Evolutionary conservation across 805 yeast species (phyloP), one percentile per base, ranked within the genome.

Genomic region (Barnettozyma californica): DNA sequence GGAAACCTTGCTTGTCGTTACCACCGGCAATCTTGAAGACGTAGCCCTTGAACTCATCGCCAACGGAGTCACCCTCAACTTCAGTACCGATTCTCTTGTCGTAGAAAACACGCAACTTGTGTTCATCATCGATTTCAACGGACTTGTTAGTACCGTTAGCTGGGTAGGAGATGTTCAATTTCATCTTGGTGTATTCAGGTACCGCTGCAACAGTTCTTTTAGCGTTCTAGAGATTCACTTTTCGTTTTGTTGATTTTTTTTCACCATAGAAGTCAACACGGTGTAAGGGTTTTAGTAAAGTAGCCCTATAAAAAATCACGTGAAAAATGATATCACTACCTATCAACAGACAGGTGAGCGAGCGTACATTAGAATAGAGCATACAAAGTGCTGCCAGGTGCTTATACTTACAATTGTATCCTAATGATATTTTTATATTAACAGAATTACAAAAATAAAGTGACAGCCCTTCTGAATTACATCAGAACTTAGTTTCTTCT

Each of bases 1-100:
- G 98, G 97, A 94, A 94, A 81, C 99, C 99, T 83, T 94, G 99
- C 81, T 94, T 94, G 82, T 94, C 99, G 87, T 94, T 94, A 85
- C 99, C 99, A 74, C 99, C 99, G 68, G 97, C 78, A 76, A 94
- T 91, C 83, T 86, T 95, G 87, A 94, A 91, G 72, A 89, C 76
- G 90, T 94, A 94, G 71, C 99, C 99, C 78, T 90, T 92, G 92
- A 92, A 60, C 80, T 95, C 99, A 69, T 94, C 98, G 71, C 96
- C 95, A 68, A 94, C 87, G 60, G 89, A 76, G 76, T 94, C 99
- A 77, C 98, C 99, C 72, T 90, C 96, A 71, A 94, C 96, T 80
- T 94, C 99, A 80, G 90, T 97, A 70, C 99, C 99, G 84, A 94
- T 88, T 77, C 98, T 90, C 86, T 94, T 94, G 75, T 94, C 99